These are phyloP conservation scores for Suillus bovinus DNA, from an alignment of 768 basidiomycete species.

Conservation along the genomic window DNA sequence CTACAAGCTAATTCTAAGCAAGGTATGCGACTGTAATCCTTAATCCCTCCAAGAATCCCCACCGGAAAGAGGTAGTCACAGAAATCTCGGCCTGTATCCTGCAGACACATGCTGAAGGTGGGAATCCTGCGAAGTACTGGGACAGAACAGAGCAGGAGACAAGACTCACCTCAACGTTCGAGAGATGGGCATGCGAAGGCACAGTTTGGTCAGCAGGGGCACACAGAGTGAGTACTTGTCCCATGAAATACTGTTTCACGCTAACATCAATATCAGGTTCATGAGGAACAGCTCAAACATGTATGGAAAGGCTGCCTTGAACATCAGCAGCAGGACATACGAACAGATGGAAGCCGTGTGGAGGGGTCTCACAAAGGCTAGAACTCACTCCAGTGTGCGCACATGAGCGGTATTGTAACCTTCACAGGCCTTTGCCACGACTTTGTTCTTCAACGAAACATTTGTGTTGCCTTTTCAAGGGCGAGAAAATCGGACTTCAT, in stretches of 20 bases:
- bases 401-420: conserved; percentile 24
- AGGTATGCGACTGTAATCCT: conserved; percentile 18
- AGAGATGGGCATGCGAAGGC: conserved; percentile 16
- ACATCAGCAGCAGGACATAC: conserved; percentile 20
- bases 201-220: conserved; percentile 23
- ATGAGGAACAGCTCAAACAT: conserved; percentile 28
- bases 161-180: conserved; percentile 13
- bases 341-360: conserved; percentile 29
- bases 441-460: conserved; percentile 25
- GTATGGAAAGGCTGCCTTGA: conserved; percentile 29
- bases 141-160: conserved; percentile 17
- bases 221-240: conserved; percentile 14
- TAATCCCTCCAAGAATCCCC: conserved; percentile 16
- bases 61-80: conserved; percentile 4
- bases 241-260: too few relatives aligned
- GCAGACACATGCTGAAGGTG: conserved; percentile 11
- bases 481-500: conserved; percentile 10
- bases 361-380: conserved; percentile 31
- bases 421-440: conserved; percentile 21
- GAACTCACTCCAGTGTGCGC: conserved; percentile 22
- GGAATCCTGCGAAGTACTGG: conserved; percentile 19
- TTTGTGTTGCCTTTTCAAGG: conserved; percentile 10
- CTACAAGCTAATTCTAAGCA: background rate
- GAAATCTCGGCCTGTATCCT: conserved; percentile 17
- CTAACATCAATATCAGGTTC: conserved; percentile 19